Evolutionary conservation across 2,329 filamentous ascomycete genomes (phyloP).

Genomic region (Paecilomyces dactylethromorphus): DNA sequence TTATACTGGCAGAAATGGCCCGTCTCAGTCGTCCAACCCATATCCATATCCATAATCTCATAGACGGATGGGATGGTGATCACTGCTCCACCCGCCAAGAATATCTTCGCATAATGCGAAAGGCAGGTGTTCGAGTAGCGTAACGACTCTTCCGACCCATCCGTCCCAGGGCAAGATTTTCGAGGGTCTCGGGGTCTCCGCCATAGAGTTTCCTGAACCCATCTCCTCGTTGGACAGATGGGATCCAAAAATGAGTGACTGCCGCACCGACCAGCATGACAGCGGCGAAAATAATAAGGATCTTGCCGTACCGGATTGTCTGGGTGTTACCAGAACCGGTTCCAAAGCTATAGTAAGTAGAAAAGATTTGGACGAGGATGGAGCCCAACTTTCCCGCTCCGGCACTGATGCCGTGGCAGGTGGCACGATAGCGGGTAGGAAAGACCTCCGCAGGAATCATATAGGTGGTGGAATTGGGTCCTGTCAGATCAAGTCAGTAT

Average conservation of each 20-base stretch:
- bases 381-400: conserved; percentile 49
- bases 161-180: conserved; percentile 32
- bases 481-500: conserved; percentile 10
- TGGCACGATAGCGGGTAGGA: conserved; percentile 49
- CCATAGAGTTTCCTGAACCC: conserved; percentile 23
- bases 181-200: conserved; percentile 31
- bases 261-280: conserved; percentile 36
- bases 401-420: conserved; percentile 50
- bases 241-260: conserved; percentile 36
- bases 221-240: conserved; percentile 26
- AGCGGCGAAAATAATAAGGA: conserved; percentile 34
- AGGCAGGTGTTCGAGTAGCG: conserved; percentile 11
- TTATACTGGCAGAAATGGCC: not conserved
- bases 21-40: not conserved
- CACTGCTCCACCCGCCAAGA: not conserved
- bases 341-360: conserved; percentile 34
- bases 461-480: conserved; percentile 35
- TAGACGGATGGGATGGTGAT: not conserved
- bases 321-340: conserved; percentile 21
- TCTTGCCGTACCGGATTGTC: conserved; percentile 32
- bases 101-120: not conserved
- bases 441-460: conserved; percentile 52
- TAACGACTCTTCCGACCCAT: conserved; percentile 30
- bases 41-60: not conserved
- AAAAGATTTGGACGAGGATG: conserved; percentile 35